These are phyloP conservation scores for Chlamydomonas asymmetrica DNA, from an alignment of 139 green algal species.

Conservation along the genomic window DNA sequence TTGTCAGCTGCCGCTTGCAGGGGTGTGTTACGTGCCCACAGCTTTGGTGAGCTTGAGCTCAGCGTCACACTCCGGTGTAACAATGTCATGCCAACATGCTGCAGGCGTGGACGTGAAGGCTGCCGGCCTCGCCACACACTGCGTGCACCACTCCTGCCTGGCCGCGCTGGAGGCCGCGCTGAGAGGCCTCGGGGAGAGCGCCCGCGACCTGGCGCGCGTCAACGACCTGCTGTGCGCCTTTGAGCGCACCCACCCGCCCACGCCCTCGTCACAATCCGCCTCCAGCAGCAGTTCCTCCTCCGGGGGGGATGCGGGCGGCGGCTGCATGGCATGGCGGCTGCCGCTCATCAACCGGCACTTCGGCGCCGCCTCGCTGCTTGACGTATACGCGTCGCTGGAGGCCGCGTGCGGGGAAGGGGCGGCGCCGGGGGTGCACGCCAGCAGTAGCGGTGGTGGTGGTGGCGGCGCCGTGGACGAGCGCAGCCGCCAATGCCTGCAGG, in stretches of 20 bases:
- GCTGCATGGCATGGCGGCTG: conserved; percentile 20
- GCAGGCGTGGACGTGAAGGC: conserved; percentile 68
- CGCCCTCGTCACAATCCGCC: not conserved
- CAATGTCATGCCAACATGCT: no score
- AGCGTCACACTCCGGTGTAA: no score
- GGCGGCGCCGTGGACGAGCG: not conserved
- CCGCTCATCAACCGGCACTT: conserved; percentile 42
- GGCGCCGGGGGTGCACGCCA: not conserved
- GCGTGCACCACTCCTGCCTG: conserved; percentile 62
- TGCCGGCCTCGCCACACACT: conserved; percentile 86
- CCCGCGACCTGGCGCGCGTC: not conserved
- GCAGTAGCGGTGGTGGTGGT: not conserved
- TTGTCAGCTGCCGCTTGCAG: not conserved
- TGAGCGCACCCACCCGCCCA: not conserved
- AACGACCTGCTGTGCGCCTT: conserved; percentile 15
- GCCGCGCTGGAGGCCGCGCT: conserved; percentile 48
- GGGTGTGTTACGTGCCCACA: not conserved
- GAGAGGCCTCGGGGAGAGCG: conserved; percentile 18
- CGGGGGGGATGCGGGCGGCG: not conserved
- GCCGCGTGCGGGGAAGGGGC: not conserved
- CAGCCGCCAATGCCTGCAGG: conserved; percentile 6
- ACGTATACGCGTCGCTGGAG: conserved; percentile 31
- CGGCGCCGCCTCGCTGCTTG: conserved; percentile 9
- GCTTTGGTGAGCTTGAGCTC: no score
- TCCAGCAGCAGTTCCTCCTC: not conserved